phyloP scores from a whole-genome alignment of 1,139 yeast genomes.

The Yamadazyma triangularis region DNA sequence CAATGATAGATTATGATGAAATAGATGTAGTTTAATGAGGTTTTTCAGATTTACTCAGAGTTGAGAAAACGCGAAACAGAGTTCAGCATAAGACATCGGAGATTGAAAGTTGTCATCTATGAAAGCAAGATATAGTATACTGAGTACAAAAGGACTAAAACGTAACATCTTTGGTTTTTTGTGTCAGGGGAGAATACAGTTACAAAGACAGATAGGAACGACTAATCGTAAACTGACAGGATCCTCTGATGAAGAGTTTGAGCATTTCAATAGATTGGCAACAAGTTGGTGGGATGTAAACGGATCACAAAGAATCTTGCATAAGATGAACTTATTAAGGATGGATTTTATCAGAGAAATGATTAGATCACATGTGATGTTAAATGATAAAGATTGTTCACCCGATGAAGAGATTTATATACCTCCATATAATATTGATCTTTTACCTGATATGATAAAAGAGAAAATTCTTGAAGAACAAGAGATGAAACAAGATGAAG shows the following conservation, averaged over 20 bases:
- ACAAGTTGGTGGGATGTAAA: slow-evolving; percentile 93
- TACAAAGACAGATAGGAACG: no score
- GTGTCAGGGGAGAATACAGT: no score
- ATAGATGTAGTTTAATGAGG: no score
- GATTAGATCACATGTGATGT: slow-evolving; percentile 41
- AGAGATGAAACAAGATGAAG: slow-evolving; percentile 36
- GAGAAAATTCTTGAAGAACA: slow-evolving; percentile 47
- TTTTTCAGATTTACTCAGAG: no score
- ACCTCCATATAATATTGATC: slow-evolving; percentile 71
- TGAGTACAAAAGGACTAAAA: no score
- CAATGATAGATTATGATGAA: no score
- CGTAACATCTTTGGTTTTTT: no score
- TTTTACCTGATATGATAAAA: slow-evolving; percentile 56
- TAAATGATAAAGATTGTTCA: slow-evolving; percentile 34
- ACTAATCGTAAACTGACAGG: slow-evolving; percentile 29
- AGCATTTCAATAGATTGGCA: slow-evolving; percentile 83
- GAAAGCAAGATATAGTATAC: no score
- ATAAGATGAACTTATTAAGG: slow-evolving; percentile 86
- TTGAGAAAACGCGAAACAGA: no score
- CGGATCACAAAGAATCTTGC: slow-evolving; percentile 90
- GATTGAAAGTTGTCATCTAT: no score
- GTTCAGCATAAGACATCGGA: no score
- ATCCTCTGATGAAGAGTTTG: slow-evolving; percentile 48
- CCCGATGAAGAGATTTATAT: slow-evolving; percentile 54
- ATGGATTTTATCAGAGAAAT: slow-evolving; percentile 79